These are phyloP conservation scores for Teratosphaeriaceae sp. DNA, from an alignment of 2,329 filamentous ascomycete species.

Conservation along the genomic window DNA sequence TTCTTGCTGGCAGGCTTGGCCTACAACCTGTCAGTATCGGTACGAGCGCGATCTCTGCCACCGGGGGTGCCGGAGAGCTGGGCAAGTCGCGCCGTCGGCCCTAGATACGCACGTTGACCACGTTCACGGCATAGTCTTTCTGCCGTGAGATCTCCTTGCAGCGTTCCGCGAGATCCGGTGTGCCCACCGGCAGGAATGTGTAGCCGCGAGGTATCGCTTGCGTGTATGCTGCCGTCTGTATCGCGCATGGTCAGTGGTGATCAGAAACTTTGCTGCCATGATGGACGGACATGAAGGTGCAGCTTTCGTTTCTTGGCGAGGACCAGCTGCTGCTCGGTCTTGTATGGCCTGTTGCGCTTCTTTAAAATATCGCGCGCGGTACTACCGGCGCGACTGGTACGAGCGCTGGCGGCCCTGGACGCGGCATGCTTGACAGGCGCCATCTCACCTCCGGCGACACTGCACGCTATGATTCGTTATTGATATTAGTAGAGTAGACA, in stretches of 20 bases:
- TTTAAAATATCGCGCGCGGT: constrained; percentile 23
- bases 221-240: constrained; percentile 49
- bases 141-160: constrained; percentile 55
- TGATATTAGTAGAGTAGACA: constrained; percentile 4
- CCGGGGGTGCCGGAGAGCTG: neutral
- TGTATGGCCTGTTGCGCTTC: constrained; percentile 43
- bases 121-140: constrained; percentile 47
- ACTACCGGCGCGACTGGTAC: constrained; percentile 16
- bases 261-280: neutral
- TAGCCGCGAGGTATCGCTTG: constrained; percentile 50
- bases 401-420: constrained; percentile 5
- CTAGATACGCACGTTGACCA: constrained; percentile 51
- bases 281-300: constrained; percentile 39
- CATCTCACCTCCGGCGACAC: neutral
- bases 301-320: constrained; percentile 56
- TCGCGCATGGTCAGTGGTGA: neutral
- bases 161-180: constrained; percentile 51
- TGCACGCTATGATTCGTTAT: constrained; percentile 1
- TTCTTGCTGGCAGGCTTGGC: constrained; percentile 17
- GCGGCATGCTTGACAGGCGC: constrained; percentile 1
- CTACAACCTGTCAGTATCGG: constrained; percentile 8
- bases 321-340: constrained; percentile 52
- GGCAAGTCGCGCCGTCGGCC: neutral
- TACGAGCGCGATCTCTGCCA: too few relatives aligned
- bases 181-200: constrained; percentile 54